Evolutionary conservation across 2,329 filamentous ascomycete species (phyloP).

Genomic region (Pochonia chlamydosporia): DNA sequence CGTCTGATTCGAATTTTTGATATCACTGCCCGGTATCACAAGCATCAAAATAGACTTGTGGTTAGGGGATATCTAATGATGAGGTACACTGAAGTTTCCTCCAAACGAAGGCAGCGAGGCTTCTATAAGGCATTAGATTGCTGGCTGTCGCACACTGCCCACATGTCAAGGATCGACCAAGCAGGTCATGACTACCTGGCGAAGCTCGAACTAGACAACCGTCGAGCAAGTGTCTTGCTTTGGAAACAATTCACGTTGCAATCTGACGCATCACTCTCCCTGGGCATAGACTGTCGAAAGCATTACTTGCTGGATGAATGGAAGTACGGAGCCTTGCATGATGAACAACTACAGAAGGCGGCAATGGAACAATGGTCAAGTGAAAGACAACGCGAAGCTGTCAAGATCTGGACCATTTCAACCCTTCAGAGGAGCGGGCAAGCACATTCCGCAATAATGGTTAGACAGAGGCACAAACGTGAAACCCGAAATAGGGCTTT

Average conservation of each 20-base stretch:
- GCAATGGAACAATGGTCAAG: conserved; percentile 26
- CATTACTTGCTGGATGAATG: conserved; percentile 12
- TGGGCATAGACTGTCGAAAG: background rate
- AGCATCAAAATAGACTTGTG: conserved; percentile 19
- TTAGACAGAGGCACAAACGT: conserved; percentile 24
- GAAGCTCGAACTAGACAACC: conserved; percentile 9
- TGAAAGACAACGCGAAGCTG: conserved; percentile 24
- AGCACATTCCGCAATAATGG: conserved; percentile 29
- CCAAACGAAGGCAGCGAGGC: conserved; percentile 23
- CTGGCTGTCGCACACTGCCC: conserved; percentile 20
- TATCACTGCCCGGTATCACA: conserved; percentile 17
- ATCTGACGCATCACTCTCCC: background rate
- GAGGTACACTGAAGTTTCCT: conserved; percentile 28
- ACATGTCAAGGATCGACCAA: conserved; percentile 10
- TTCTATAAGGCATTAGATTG: conserved; percentile 25
- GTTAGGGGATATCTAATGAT: conserved; percentile 28
- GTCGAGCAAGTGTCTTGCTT: conserved; percentile 6
- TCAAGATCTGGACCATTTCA: conserved; percentile 32
- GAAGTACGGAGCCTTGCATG: conserved; percentile 14
- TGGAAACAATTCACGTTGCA: conserved; percentile 16
- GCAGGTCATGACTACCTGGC: conserved; percentile 12
- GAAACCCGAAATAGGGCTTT: conserved; percentile 25
- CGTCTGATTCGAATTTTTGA: conserved; percentile 21
- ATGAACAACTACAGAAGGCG: conserved; percentile 18
- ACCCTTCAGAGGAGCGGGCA: conserved; percentile 30